Percentiles rank a stretch among this genome's conserved stretches.
These are phyloP conservation scores for Lithospermum erythrorhizon DNA, from an alignment of 257 asterid species.

Conservation along the genomic window DNA sequence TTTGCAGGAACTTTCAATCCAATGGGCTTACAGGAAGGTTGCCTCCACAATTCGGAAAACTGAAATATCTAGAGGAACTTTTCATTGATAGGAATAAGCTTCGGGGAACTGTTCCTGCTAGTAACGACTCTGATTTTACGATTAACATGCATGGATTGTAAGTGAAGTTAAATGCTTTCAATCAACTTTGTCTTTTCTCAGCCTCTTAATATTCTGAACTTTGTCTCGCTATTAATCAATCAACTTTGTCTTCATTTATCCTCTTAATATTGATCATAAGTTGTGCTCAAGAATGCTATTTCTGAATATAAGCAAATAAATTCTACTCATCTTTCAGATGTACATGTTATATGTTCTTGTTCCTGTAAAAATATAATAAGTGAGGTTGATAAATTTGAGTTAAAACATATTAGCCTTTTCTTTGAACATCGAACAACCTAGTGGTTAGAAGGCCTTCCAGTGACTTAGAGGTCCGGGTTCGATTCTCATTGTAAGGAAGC, in stretches of 20 bases:
- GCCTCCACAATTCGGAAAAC: constrained; percentile 68
- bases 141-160: constrained; percentile 44
- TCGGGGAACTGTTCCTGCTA: constrained; percentile 51
- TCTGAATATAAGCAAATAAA: not conserved
- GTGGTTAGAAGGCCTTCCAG: too few relatives aligned
- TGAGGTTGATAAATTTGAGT: too few relatives aligned
- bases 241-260: too few relatives aligned
- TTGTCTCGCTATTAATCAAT: not conserved
- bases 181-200: not conserved
- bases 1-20: constrained; percentile 67
- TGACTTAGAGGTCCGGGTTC: too few relatives aligned
- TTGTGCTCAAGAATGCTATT: not conserved
- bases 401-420: too few relatives aligned
- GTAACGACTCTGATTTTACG: constrained; percentile 38
- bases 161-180: constrained; percentile 12
- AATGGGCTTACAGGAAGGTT: constrained; percentile 79
- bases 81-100: constrained; percentile 79
- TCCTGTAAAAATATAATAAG: too few relatives aligned
- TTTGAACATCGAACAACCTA: too few relatives aligned
- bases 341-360: not conserved
- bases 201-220: not conserved
- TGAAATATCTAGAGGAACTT: constrained; percentile 68
- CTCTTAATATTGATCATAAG: not conserved
- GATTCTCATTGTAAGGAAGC: too few relatives aligned
- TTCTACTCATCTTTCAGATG: not conserved